phyloP scores from a whole-genome alignment of 2,329 filamentous ascomycete species.

The Penicillium sp. region DNA sequence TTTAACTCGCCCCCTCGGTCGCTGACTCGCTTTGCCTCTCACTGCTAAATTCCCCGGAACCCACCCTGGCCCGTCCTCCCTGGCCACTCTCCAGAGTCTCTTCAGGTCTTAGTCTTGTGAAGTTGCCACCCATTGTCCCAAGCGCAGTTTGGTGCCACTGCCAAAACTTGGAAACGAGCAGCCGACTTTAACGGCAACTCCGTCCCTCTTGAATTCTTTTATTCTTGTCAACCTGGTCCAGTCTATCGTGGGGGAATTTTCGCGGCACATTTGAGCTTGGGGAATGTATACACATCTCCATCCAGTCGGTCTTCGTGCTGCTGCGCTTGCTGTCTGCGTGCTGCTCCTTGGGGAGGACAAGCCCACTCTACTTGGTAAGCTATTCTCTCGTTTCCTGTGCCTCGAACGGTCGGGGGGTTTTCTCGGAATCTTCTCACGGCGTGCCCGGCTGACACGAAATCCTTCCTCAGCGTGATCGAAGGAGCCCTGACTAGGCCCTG shows the following conservation, averaged over 20 bases:
- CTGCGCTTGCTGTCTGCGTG: not conserved
- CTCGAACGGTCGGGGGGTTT: not conserved
- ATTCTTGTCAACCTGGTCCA: not conserved
- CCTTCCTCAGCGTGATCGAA: not conserved
- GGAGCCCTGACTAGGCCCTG: not conserved
- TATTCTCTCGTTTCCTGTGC: not conserved
- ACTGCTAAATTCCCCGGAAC: not conserved
- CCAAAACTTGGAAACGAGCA: not conserved
- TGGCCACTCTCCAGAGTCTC: too few species aligned
- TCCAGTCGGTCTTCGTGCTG: not conserved
- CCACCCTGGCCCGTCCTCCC: not conserved
- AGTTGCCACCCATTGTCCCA: not conserved
- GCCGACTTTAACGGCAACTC: not conserved
- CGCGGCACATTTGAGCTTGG: not conserved
- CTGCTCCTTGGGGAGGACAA: not conserved
- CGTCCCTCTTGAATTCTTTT: not conserved
- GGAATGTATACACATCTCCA: not conserved
- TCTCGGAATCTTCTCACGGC: not conserved
- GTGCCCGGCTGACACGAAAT: not conserved
- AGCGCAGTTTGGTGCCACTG: not conserved
- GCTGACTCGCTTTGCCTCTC: not conserved
- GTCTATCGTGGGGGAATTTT: not conserved
- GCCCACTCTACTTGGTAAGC: not conserved
- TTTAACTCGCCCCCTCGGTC: not conserved
- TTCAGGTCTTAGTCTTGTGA: not conserved